Percentiles rank a stretch among this genome's conserved stretches.
phyloP scores from a whole-genome alignment of 2,329 filamentous ascomycete genomes.

The Hymenoscyphus repandus region DNA sequence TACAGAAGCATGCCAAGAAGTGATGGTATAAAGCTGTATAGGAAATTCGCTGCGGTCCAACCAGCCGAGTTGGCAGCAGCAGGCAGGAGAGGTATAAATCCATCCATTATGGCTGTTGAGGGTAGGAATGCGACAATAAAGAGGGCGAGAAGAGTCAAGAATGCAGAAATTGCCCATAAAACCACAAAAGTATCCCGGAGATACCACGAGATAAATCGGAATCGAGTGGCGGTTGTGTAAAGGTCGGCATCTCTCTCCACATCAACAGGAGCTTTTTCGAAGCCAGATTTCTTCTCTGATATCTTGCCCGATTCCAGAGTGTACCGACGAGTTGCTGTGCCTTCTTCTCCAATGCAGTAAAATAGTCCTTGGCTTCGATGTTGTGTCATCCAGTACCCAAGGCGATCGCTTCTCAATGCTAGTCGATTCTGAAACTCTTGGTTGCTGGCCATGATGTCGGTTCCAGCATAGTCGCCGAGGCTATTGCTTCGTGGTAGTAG shows the following conservation, averaged over 20 bases:
- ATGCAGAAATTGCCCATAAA: conserved; percentile 55
- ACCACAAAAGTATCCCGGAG: conserved; percentile 63
- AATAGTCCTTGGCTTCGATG: conserved; percentile 61
- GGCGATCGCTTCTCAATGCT: conserved; percentile 56
- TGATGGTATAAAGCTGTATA: conserved; percentile 73
- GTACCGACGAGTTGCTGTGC: conserved; percentile 45
- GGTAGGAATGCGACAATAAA: conserved; percentile 75
- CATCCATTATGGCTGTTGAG: conserved; percentile 56
- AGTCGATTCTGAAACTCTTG: conserved; percentile 49
- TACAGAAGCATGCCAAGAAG: conserved; percentile 62
- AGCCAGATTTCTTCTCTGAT: conserved; percentile 35
- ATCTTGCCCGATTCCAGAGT: conserved; percentile 42
- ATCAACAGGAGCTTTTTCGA: conserved; percentile 10
- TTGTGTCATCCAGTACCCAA: conserved; percentile 82
- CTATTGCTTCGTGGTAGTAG: conserved; percentile 78
- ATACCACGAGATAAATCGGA: conserved; percentile 72
- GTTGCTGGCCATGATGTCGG: conserved; percentile 53
- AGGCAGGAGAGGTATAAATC: conserved; percentile 66
- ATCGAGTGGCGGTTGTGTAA: conserved; percentile 40
- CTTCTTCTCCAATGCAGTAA: conserved; percentile 70
- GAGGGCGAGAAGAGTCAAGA: conserved; percentile 62
- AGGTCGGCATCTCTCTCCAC: conserved; percentile 21
- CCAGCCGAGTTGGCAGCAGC: conserved; percentile 55
- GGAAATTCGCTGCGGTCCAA: conserved; percentile 83
- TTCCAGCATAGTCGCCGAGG: conserved; percentile 64